Evolutionary conservation across 2,329 filamentous ascomycete species (phyloP), one percentile per base, ranked within the genome.

Genomic region (Cladophialophora immunda): DNA sequence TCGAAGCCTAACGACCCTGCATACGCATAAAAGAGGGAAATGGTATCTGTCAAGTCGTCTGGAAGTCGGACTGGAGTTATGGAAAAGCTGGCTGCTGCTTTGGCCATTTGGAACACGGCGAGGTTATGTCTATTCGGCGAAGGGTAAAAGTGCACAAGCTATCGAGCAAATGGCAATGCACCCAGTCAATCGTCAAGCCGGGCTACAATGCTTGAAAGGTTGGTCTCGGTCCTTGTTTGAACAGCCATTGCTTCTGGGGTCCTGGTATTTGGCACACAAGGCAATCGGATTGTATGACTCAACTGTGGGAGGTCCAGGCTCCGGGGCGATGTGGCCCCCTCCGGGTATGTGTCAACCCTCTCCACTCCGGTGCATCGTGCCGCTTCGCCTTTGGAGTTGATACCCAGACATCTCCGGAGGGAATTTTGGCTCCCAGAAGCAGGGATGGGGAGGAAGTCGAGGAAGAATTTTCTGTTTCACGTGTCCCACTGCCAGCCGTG

Each of bases 1-100:
- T 87, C 85, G 59, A 89, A 79, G 22, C 78, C 78, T 0, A 89
- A 77, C 1, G 81, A 80, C 58, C 73, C 58, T 2, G 78, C 77
- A 66, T 84, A 84, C 7, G 77, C 74, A 15, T 73, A 77, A 71
- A 84, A 82, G 34, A 84, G 75, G 71, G 78, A 62, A 62, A 77
- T 70, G 74, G 85, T 78, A 19, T 75, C 76, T 25, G 73, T 59
- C 27, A 82, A 72, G 65, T 87, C 84, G 47, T 75, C 61, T 25
- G 79, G 74, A 25, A 80, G 81, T 27, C 71, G 68, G 5, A 82
- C 84, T 11, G 73, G 72, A 27, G 25, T 53, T 52, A 71, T 70
- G 25, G 57, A 53, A 58, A 69, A 68, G 47, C 19, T 45, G 53
- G 36, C 22, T 54, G 15, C 7, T 22, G 25, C n/a, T 8, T 56